Evolutionary conservation across 139 green algal genomes (phyloP), one percentile per base, ranked within the genome.

Genomic region (Spirogloea muscicola): DNA sequence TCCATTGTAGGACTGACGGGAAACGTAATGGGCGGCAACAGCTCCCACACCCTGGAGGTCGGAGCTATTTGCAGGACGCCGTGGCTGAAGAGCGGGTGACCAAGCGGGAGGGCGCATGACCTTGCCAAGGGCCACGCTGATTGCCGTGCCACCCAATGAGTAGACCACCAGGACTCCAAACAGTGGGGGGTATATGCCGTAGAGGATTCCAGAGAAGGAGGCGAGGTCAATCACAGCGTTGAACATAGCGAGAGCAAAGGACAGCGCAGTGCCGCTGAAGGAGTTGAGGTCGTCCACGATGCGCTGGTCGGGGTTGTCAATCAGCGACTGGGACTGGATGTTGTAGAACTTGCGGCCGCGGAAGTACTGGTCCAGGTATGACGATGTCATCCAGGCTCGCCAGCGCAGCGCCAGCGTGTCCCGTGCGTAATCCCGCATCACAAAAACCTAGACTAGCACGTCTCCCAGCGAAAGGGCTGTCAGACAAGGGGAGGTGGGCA

Each of bases 131-230:
- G 55, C 51, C 16, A 93, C 36, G 18, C 86, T 93, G 31, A 90
- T 83, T 2, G 75, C 87, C 2, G 94, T 99, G 43, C 94, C 94
- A 0, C 93, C 93, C 6, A 96, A 36, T 1, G 91, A 89, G 80
- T 99, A 99, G 2, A 90, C 63, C 0, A 97, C 36, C 36, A 99
- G 84, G 7, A 90, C 94, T 4, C 68, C 85, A 83, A 98, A 98
- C 29, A 99, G 87, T 0, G 94, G 94, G 0, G 94, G 94, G 82
- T 99, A 99, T 74, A 99, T 99, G 69, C 78, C 86, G 84, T 91
- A 98, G 49, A 98, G 82, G 82, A 98, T 98, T 66, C 88, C 90
- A 41, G 85, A 92, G 86, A 98, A 98, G 41, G 87, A 94, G 1
- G 97, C 67, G 40, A 98, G 88, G 84, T 98, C 94, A 4, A 97